Evolutionary conservation across 305 asterid species (phyloP).

Genomic region (Rubia balearica): DNA sequence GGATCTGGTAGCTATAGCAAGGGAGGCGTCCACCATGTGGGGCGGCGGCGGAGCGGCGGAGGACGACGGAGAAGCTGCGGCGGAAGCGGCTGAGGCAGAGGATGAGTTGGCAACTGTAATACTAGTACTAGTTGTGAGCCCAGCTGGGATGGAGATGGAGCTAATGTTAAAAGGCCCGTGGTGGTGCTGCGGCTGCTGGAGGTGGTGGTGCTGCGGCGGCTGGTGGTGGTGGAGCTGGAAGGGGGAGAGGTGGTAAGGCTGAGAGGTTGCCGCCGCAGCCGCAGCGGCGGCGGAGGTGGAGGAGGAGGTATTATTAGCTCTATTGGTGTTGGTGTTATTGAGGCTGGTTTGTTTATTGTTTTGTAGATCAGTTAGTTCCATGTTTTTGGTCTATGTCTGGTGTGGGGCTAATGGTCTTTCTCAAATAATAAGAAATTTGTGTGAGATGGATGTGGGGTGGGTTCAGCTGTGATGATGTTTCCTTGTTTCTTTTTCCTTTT

Average conservation of each 20-base stretch:
- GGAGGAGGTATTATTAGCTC: constrained; percentile 18
- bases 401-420: constrained; percentile 31
- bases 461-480: constrained; percentile 39
- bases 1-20: constrained; percentile 55
- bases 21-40: constrained; percentile 44
- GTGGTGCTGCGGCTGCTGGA: constrained; percentile 17
- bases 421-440: constrained; percentile 32
- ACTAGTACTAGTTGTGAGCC: constrained; percentile 7
- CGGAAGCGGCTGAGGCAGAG: constrained; percentile 14
- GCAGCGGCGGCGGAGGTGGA: constrained; percentile 17
- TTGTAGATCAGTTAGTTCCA: constrained; percentile 59
- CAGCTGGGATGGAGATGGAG: constrained; percentile 29
- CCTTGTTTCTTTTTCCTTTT: constrained; percentile 25
- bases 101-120: constrained; percentile 16
- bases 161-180: constrained; percentile 36
- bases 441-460: constrained; percentile 40
- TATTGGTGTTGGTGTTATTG: neutral
- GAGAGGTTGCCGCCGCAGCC: constrained; percentile 14
- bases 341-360: constrained; percentile 30
- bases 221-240: constrained; percentile 26
- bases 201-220: constrained; percentile 22
- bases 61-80: constrained; percentile 24
- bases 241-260: constrained; percentile 2
- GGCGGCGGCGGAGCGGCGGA: constrained; percentile 22
- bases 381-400: constrained; percentile 23